These are phyloP conservation scores for Glycine soja DNA, from an alignment of 306 rosid species.

Conservation along the genomic window DNA sequence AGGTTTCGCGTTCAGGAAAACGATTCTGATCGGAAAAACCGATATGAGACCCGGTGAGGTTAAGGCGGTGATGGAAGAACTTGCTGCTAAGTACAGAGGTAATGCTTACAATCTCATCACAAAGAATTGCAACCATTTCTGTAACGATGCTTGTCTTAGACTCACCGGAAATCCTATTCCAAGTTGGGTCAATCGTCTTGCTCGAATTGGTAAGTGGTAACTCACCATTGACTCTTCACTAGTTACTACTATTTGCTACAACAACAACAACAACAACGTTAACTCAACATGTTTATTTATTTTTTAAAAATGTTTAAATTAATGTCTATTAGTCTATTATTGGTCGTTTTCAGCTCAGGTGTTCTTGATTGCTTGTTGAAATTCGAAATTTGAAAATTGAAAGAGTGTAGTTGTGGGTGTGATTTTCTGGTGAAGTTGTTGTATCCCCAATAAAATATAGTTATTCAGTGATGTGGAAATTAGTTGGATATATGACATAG, in stretches of 20 bases:
- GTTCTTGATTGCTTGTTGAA: not conserved
- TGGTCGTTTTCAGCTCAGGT: slow-evolving; percentile 3
- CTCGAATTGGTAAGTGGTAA: slow-evolving; percentile 71
- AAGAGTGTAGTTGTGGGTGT: not conserved
- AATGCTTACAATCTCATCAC: slow-evolving; percentile 85
- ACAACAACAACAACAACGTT: not conserved
- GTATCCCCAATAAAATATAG: not conserved
- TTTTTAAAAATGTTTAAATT: too few relatives aligned
- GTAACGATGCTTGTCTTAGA: slow-evolving; percentile 74
- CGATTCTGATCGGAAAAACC: slow-evolving; percentile 81
- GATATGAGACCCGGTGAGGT: slow-evolving; percentile 63
- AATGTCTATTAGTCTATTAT: not conserved
- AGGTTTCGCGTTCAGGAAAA: slow-evolving; percentile 79
- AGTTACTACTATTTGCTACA: too few relatives aligned
- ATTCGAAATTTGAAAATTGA: slow-evolving; percentile 5
- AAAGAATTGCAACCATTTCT: slow-evolving; percentile 92
- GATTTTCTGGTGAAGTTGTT: slow-evolving; percentile 20
- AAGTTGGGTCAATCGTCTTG: slow-evolving; percentile 94
- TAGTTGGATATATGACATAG: not conserved
- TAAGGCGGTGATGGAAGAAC: slow-evolving; percentile 68
- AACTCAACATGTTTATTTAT: not conserved
- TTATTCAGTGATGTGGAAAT: not conserved
- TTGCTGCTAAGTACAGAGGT: slow-evolving; percentile 71
- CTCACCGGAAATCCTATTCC: slow-evolving; percentile 87
- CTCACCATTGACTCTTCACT: not conserved